These are phyloP conservation scores for Durio zibethinus DNA, from an alignment of 345 rosid genomes.

Conservation along the genomic window DNA sequence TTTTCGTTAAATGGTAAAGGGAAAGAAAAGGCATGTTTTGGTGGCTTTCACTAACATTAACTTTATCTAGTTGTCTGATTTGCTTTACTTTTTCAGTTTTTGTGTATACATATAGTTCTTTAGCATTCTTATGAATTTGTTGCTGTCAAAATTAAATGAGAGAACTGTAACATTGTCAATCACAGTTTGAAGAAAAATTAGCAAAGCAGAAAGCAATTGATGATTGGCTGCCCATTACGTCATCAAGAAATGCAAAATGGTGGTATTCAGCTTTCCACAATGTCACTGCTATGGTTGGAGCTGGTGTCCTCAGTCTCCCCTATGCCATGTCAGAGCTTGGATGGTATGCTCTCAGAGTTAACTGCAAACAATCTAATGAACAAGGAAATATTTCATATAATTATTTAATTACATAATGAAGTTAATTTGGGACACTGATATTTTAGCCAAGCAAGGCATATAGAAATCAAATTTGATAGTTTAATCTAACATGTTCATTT, in stretches of 20 bases:
- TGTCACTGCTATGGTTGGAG: constrained; percentile 92
- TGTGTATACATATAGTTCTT: neutral
- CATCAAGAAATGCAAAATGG: constrained; percentile 81
- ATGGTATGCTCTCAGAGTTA: constrained; percentile 40
- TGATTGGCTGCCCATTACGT: constrained; percentile 74
- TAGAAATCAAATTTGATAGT: no score
- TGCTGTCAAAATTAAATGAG: neutral
- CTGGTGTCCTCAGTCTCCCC: constrained; percentile 84
- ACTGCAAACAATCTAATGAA: neutral
- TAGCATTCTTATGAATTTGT: neutral
- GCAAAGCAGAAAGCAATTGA: constrained; percentile 59
- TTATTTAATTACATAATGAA: no score
- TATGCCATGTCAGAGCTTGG: constrained; percentile 75
- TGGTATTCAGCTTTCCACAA: constrained; percentile 91
- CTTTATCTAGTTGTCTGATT: neutral
- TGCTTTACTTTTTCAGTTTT: neutral
- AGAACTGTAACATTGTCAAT: neutral
- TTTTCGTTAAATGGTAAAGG: neutral
- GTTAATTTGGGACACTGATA: no score
- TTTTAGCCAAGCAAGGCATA: no score
- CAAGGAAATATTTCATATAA: no score
- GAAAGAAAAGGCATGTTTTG: neutral
- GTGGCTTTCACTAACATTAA: neutral
- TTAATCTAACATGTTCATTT: neutral
- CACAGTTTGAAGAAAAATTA: constrained; percentile 26